Base-by-base conservation (phyloP, 306 rosid genomes). In the Quercus robur region DNA sequence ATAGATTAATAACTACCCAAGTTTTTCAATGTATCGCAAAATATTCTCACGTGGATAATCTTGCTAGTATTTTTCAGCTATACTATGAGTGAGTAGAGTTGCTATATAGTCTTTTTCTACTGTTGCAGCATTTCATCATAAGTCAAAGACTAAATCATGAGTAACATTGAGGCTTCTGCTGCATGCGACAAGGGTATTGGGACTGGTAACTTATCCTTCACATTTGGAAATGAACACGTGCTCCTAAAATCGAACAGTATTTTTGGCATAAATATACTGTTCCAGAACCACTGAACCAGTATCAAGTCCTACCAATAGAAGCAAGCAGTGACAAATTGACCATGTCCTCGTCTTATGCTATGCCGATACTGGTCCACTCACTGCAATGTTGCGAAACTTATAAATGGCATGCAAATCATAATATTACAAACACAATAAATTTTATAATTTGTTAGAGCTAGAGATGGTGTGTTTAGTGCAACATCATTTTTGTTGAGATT, bases 101-200 rank as follows among this genome's bases (percentile, higher is more conserved):
- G n/a, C 12, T 38, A 20, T 12, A 41, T 17, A 25, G 6, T 4
- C 46, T 41, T 70, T 33, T 54, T 21, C 30, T 3, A 61, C 30
- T 78, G n/a, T 59, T 13, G 4, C 55, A n/a, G 4, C 62, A 49
- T 6, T 30, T 11, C 38, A 19, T 23, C 20, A 30, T 21, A 1
- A 13, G 61, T 80, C 78, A 74, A 55, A 17, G 52, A 13, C 19
- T 31, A 54, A 64, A 80, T 74, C 31, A 74, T 54, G 49, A 79
- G 46, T 31, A 30, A 46, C n/a, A 30, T 46, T 59, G 71, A 54
- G 13, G 8, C 23, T 77, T 54, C n/a, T 54, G 28, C 33, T 6
- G 18, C 19, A 18, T n/a, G 25, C 19, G n/a, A 23, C 17, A 69
- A 55, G 56, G 57, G 35, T 10, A 77, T 25, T 21, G 67, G 55